Evolutionary conservation across 345 rosid species (phyloP), one percentile per base, ranked within the genome.

Genomic region (Populus tremula): DNA sequence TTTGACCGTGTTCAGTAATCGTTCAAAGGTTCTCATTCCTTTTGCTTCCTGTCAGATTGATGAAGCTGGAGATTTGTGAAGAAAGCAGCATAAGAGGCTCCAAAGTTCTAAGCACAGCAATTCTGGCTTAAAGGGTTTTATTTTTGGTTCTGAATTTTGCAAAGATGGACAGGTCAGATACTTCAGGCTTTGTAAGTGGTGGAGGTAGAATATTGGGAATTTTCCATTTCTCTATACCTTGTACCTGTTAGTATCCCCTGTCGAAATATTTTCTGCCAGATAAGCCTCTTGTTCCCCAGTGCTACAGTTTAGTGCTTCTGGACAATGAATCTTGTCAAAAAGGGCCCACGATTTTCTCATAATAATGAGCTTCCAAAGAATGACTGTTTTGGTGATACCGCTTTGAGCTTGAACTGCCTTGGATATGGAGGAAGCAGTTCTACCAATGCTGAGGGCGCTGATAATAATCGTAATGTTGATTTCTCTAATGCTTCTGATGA

Each of bases 121-220:
- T 70, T 75, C 83, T 83, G 63, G 73, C 59, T 54, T 43, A 82
- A 83, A 77, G 92, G 90, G 39, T 87, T 89, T 76, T 86, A 41
- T 41, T 41, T 14, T 54, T 70, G 71, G 33, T 47, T 59, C 76
- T 43, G 69, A 77, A 59, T 35, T 63, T 73, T 70, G 21, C 62
- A 39, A 81, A 86, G 82, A 95, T 93, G 94, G 98, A 92, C 87
- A 84, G 99, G 69, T 86, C 88, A 61, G 99, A 93, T 77, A 93
- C 93, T 33, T 92, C 94, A 23, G 99, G 99, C 68, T 93, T 92
- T 85, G 94, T 95, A 69, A 95, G 98, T 74, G 92, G 94, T 78
- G 98, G 98, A 78, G 80, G 85, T 73, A 75, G 76, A 50, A 72
- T 80, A 16, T 73, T 80, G 45, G 78, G 74, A 67, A n/a, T 35